Conservation (phyloP, 306 rosid genomes). For the Cicer yamashitae region DNA sequence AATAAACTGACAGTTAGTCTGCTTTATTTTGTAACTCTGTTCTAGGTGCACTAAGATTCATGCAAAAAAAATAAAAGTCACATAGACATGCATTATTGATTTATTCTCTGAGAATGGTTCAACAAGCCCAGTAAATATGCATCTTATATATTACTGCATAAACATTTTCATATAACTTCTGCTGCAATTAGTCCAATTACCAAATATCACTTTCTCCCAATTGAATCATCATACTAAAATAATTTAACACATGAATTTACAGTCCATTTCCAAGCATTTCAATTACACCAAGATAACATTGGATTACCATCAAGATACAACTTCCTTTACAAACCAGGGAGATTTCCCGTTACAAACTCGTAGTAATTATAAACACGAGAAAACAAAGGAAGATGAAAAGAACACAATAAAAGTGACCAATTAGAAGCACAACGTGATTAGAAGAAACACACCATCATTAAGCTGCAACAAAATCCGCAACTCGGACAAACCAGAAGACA, state of each 20-base stretch:
- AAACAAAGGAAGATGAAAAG: constrained; percentile 2
- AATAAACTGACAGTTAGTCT: too few species aligned
- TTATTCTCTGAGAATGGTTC: too few species aligned
- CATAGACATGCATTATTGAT: too few species aligned
- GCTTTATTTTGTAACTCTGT: too few species aligned
- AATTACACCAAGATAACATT: constrained; percentile 9
- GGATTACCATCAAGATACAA: constrained; percentile 35
- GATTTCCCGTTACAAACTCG: background rate
- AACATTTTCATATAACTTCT: background rate
- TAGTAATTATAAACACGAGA: background rate
- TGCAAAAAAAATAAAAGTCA: too few species aligned
- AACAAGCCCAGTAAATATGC: background rate
- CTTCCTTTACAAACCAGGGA: constrained; percentile 32
- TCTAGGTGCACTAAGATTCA: too few species aligned
- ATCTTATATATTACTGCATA: background rate
- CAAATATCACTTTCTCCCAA: background rate
- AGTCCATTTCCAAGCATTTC: constrained; percentile 38
- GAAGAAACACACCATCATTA: constrained; percentile 36
- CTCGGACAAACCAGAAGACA: constrained; percentile 39
- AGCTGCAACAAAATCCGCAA: constrained; percentile 4
- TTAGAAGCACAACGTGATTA: constrained; percentile 24
- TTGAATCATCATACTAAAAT: background rate
- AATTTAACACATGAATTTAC: constrained; percentile 31
- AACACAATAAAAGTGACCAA: background rate
- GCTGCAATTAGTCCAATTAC: background rate